A percentile compares a stretch with the other conserved stretches of the same genome.
Conservation (phyloP, 1,139 yeast species). For the Yamadazyma blattariae region DNA sequence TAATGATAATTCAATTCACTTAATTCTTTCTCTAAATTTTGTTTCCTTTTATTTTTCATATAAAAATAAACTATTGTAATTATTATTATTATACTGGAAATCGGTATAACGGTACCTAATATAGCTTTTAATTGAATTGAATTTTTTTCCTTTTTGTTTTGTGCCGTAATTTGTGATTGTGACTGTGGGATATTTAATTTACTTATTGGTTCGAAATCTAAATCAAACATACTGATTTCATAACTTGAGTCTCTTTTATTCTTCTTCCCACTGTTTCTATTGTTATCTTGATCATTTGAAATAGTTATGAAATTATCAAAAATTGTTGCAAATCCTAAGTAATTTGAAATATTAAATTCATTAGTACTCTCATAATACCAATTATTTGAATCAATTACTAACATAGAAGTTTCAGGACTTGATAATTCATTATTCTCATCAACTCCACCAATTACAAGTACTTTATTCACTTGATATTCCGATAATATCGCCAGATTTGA, state of each 20-base stretch:
- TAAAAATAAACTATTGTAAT: conserved; percentile 17
- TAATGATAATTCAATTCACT: conserved; percentile 36
- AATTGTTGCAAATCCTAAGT: conserved; percentile 43
- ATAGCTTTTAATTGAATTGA: conserved; percentile 27
- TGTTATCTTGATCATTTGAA: conserved; percentile 3
- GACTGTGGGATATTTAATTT: conserved; percentile 16
- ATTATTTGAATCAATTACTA: conserved; percentile 23
- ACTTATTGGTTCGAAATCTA: conserved; percentile 14
- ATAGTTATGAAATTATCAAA: conserved; percentile 38
- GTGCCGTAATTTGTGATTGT: conserved; percentile 3
- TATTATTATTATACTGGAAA: conserved; percentile 21
- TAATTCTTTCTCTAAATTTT: conserved; percentile 19
- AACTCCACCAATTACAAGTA: conserved; percentile 40
- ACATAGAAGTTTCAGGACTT: conserved; percentile 23
- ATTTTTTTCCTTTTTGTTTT: conserved; percentile 4
- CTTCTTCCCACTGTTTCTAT: no score
- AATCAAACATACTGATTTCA: conserved; percentile 12
- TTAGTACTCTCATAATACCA: conserved; percentile 32
- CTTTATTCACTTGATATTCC: conserved; percentile 22
- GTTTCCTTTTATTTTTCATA: conserved; percentile 20
- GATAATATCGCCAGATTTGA: conserved; percentile 17
- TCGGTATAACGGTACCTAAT: conserved; percentile 36
- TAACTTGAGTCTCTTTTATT: conserved; percentile 10
- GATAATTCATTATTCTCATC: conserved; percentile 15
- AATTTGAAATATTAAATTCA: conserved; percentile 22